Conservation (phyloP, 78 protist genomes). For the Planoprotostelium fungivorum region DNA sequence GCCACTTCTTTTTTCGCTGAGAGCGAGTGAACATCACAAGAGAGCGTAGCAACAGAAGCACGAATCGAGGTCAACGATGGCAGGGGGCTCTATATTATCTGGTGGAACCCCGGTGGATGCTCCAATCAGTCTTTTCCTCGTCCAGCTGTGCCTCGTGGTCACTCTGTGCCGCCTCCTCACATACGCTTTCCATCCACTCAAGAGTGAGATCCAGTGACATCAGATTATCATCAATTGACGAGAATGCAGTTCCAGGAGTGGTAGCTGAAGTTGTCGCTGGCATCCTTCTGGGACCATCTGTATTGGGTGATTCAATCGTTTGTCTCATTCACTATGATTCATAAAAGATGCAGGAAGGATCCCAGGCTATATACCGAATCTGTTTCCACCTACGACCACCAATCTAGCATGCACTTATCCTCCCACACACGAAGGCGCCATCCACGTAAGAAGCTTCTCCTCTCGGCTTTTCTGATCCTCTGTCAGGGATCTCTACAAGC, state of each 20-base stretch:
- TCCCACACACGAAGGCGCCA: background rate
- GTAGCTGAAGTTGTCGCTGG: slow-evolving; percentile 58
- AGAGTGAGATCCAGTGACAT: background rate
- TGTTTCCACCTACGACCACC: background rate
- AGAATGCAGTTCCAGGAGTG: slow-evolving; percentile 10
- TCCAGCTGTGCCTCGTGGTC: slow-evolving; percentile 49
- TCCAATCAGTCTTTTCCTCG: slow-evolving; percentile 36
- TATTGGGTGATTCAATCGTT: slow-evolving; percentile 22
- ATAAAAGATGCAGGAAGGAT: background rate
- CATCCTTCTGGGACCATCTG: slow-evolving; percentile 57
- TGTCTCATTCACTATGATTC: no score
- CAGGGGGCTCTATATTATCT: slow-evolving; percentile 12
- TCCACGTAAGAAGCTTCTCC: background rate
- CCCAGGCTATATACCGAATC: background rate
- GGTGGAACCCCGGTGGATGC: slow-evolving; percentile 40
- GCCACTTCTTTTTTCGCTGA: no score
- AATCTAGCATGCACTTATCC: background rate
- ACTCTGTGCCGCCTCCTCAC: slow-evolving; percentile 22
- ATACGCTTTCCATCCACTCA: background rate
- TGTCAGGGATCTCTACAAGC: background rate
- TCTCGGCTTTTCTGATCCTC: background rate
- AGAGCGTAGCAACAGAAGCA: no score
- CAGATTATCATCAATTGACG: background rate
- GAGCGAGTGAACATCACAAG: no score
- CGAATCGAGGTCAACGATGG: no score